These are phyloP conservation scores for Aspergillus fumigatus DNA, from an alignment of 2,329 filamentous ascomycete genomes.

Conservation along the genomic window DNA sequence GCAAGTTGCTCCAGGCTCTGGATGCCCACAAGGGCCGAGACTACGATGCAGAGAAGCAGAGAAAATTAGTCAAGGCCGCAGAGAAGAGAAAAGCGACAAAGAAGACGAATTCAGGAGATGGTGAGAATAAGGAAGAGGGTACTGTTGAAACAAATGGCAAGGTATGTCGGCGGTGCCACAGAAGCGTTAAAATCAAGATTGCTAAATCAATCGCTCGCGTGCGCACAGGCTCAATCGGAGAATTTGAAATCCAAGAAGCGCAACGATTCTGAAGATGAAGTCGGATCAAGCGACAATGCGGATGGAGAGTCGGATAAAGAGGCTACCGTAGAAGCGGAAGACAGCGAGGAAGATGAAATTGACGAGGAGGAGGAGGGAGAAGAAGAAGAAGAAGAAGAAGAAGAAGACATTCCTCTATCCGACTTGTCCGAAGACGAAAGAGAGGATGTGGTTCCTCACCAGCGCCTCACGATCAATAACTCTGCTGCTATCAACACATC, in stretches of 20 bases:
- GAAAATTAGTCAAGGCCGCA: conserved; percentile 55
- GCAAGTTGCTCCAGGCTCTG: conserved; percentile 56
- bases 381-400: conserved; percentile 71
- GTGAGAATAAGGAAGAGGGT: conserved; percentile 1
- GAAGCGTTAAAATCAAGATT: background rate
- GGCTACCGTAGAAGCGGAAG: conserved; percentile 27
- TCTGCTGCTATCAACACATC: conserved; percentile 76
- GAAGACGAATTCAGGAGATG: conserved; percentile 14
- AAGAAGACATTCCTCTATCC: conserved; percentile 83
- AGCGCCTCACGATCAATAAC: conserved; percentile 97
- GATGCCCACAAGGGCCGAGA: conserved; percentile 59
- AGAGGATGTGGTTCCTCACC: conserved; percentile 82
- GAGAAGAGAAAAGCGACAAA: conserved; percentile 42
- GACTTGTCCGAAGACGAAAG: conserved; percentile 78
- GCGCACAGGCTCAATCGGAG: background rate
- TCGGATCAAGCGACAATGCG: conserved; percentile 28
- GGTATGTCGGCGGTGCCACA: background rate
- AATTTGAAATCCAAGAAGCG: conserved; percentile 14
- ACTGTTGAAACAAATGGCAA: conserved; percentile 10
- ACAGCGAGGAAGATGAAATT: conserved; percentile 31
- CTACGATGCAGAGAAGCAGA: conserved; percentile 72
- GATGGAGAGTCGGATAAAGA: conserved; percentile 24
- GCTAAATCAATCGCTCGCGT: conserved; percentile 3
- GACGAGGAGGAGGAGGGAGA: conserved; percentile 55
- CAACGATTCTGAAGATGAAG: conserved; percentile 29